Evolutionary conservation across 345 rosid genomes (phyloP), one percentile per base, ranked within the genome.

Genomic region (Salix arbutifolia): DNA sequence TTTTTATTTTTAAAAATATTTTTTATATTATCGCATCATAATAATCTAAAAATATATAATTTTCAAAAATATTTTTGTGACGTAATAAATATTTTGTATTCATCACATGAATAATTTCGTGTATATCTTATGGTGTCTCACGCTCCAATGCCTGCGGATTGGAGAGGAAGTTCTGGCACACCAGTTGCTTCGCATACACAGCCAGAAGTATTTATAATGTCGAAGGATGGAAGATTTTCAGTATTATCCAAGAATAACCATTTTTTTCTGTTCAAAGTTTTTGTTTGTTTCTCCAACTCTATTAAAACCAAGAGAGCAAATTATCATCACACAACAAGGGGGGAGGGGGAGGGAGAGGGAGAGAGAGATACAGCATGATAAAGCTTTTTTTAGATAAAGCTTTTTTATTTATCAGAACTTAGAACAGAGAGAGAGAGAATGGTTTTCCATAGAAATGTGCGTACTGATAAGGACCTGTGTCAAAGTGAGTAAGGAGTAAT

Each of bases 401-500:
- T 19, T 58, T 58, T 58, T 58, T 3, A n/a, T 58, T 58, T 58
- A 58, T n/a, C 11, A 58, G 6, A 56, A 23, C 28, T 58, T n/a
- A 61, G n/a, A 48, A 19, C 25, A 2, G 6, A 21, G 44, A 33
- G 66, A 33, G 66, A 66, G 56, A 78, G 67, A 72, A 13, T 37
- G 66, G 68, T 67, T 26, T 66, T 13, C 70, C 79, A 66, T 73
- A 52, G 78, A 62, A 44, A 65, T 71, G 71, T 82, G 86, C 80
- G 69, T 80, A 56, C 52, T 67, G 85, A 76, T 74, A 75, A 83
- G 87, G 86, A 84, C 87, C 69, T 44, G 67, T 80, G 70, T 61
- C 52, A 69, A 67, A n/a, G 75, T 66, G 46, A 23, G 73, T 37
- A 37, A 68, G 26, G 16, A 71, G 79, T 75, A 66, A 71, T 72